These are phyloP conservation scores for Diaporthe vaccinii DNA, from an alignment of 2,329 filamentous ascomycete species.

Conservation along the genomic window DNA sequence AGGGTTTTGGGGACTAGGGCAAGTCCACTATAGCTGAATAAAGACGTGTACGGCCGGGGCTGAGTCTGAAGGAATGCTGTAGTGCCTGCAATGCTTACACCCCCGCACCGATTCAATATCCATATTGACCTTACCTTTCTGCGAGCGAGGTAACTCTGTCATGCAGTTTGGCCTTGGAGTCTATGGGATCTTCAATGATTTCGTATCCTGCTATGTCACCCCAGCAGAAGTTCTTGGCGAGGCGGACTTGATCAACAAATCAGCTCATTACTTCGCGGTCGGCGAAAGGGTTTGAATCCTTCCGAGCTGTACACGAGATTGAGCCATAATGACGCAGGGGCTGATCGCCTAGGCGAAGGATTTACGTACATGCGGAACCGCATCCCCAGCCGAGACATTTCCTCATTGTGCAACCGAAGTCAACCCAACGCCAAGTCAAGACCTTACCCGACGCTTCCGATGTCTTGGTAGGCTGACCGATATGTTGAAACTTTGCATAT, in stretches of 20 bases:
- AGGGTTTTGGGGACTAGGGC: not conserved
- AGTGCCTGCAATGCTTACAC: not conserved
- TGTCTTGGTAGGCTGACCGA: not conserved
- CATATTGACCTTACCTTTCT: not conserved
- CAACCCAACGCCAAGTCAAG: not conserved
- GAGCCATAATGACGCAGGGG: not conserved
- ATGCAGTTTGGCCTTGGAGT: not conserved
- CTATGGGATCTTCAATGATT: not conserved
- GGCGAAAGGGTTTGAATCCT: not conserved
- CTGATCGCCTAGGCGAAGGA: not conserved
- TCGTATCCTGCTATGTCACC: not conserved
- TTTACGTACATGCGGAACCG: not conserved
- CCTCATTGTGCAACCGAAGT: not conserved
- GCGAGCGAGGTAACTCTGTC: too few relatives aligned
- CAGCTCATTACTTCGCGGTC: not conserved
- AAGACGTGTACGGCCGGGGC: not conserved
- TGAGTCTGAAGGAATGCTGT: conserved; percentile 12
- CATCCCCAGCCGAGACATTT: not conserved
- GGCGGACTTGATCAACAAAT: not conserved
- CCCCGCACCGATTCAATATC: not conserved
- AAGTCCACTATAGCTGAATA: too few relatives aligned
- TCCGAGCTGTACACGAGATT: not conserved
- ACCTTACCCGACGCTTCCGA: not conserved
- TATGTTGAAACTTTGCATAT: not conserved
- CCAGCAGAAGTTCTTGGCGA: not conserved